Evolutionary conservation across 768 basidiomycete species (phyloP).

Genomic region (Jaapia argillacea): DNA sequence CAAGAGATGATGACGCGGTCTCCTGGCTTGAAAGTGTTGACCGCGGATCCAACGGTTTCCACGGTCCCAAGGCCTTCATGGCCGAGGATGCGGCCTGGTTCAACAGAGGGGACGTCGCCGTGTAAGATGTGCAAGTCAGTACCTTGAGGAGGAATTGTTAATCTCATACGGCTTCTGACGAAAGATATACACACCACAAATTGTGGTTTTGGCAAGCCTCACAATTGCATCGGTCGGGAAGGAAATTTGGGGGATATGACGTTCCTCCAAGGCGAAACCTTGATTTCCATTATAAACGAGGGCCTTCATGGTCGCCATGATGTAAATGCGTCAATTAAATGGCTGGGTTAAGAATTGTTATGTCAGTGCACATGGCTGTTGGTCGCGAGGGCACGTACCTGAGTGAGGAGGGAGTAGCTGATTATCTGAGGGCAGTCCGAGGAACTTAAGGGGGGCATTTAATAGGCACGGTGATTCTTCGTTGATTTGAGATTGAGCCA

Average conservation of each 20-base stretch:
- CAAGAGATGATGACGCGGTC: slow-evolving; percentile 10
- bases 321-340: too few relatives aligned
- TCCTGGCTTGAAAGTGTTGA: slow-evolving; percentile 23
- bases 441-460: too few relatives aligned
- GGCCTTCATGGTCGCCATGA: background rate
- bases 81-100: slow-evolving; percentile 25
- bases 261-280: slow-evolving; percentile 6
- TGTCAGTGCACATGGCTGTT: too few relatives aligned
- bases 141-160: slow-evolving; percentile 11
- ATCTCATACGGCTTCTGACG: background rate
- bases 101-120: slow-evolving; percentile 15
- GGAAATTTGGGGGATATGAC: slow-evolving; percentile 10
- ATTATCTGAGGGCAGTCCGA: too few relatives aligned
- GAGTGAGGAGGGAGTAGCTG: too few relatives aligned
- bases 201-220: slow-evolving; percentile 12
- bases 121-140: slow-evolving; percentile 27
- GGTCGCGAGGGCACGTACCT: too few relatives aligned
- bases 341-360: too few relatives aligned
- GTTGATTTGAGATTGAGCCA: too few relatives aligned
- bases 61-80: slow-evolving; percentile 29
- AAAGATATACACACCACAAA: slow-evolving; percentile 10
- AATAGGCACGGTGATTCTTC: too few relatives aligned
- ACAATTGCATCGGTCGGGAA: slow-evolving; percentile 13
- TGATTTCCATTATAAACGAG: background rate
- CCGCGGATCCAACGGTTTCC: slow-evolving; percentile 20